Evolutionary conservation across 2,329 filamentous ascomycete species (phyloP).

Genomic region (Sphaerulina vaccinii): DNA sequence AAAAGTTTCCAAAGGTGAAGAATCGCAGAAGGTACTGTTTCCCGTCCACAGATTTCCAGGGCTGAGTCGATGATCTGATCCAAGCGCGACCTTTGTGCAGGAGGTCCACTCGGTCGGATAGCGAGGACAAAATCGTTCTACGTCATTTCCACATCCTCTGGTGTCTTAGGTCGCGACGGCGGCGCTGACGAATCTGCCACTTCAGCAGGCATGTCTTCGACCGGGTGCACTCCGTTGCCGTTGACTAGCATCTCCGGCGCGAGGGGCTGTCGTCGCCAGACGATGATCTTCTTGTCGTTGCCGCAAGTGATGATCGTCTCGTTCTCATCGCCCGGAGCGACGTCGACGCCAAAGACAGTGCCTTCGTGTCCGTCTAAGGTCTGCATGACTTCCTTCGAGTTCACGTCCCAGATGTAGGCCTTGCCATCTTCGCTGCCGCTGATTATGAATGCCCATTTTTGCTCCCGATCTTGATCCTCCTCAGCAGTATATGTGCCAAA

Average conservation of each 20-base stretch:
- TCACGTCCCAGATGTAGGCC: slow-evolving; percentile 87
- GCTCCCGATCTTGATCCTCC: slow-evolving; percentile 23
- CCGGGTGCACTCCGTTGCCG: neutral
- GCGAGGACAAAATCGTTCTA: too few relatives aligned
- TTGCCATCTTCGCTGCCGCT: slow-evolving; percentile 86
- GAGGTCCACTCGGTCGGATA: too few relatives aligned
- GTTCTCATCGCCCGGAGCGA: slow-evolving; percentile 51
- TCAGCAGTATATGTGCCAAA: slow-evolving; percentile 66
- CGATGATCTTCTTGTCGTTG: slow-evolving; percentile 59
- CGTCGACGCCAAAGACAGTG: slow-evolving; percentile 60
- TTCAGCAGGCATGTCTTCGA: neutral
- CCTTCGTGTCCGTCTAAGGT: slow-evolving; percentile 57
- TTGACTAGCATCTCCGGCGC: slow-evolving; percentile 14
- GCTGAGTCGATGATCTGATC: too few relatives aligned
- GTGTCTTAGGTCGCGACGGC: slow-evolving; percentile 13
- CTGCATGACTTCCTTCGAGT: slow-evolving; percentile 79
- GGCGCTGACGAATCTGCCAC: slow-evolving; percentile 8
- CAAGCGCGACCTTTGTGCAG: too few relatives aligned
- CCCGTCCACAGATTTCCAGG: too few relatives aligned
- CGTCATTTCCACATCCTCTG: slow-evolving; percentile 15
- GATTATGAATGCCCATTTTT: slow-evolving; percentile 63
- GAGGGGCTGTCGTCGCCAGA: slow-evolving; percentile 52
- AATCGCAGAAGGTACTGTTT: too few relatives aligned
- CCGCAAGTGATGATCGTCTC: slow-evolving; percentile 60
- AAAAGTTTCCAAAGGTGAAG: too few relatives aligned